phyloP scores from a whole-genome alignment of 1,284 basidiomycete genomes.

The Marasmius fiardii region DNA sequence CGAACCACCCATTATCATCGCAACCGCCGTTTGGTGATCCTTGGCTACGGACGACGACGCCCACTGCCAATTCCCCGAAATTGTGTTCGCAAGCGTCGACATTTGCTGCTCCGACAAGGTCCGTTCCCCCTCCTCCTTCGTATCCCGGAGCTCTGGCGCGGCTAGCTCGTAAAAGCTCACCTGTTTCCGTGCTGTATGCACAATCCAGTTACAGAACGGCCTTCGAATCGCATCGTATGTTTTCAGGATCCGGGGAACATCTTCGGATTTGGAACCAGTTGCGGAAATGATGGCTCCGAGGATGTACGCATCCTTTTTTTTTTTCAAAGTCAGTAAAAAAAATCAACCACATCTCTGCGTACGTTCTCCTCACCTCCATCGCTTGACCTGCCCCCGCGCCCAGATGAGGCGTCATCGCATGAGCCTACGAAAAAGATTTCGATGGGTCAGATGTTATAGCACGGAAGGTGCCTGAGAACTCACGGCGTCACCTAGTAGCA shows the following conservation, averaged over 20 bases:
- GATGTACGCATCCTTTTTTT: conserved; percentile 23
- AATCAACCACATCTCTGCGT: background rate
- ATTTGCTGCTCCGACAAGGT: no score
- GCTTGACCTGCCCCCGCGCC: conserved; percentile 29
- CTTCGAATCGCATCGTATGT: conserved; percentile 18
- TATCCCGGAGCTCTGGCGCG: conserved; percentile 8
- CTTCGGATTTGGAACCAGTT: background rate
- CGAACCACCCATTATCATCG: no score
- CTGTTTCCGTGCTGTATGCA: conserved; percentile 15
- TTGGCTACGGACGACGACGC: no score
- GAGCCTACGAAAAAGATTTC: conserved; percentile 18
- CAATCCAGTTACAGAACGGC: conserved; percentile 17
- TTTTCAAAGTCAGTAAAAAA: background rate
- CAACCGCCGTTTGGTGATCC: no score
- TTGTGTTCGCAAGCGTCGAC: no score
- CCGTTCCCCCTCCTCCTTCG: no score
- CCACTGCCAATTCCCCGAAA: no score
- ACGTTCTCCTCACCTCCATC: conserved; percentile 23
- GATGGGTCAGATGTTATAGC: background rate
- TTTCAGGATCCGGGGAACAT: conserved; percentile 11
- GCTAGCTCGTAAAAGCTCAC: conserved; percentile 16
- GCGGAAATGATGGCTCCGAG: conserved; percentile 18
- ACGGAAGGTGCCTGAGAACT: conserved; percentile 10
- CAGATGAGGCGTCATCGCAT: conserved; percentile 28
- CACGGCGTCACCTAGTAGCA: conserved; percentile 34